Evolutionary conservation across 1,139 yeast species (phyloP), one percentile per base, ranked within the genome.

Genomic region (Yarrowia galli): DNA sequence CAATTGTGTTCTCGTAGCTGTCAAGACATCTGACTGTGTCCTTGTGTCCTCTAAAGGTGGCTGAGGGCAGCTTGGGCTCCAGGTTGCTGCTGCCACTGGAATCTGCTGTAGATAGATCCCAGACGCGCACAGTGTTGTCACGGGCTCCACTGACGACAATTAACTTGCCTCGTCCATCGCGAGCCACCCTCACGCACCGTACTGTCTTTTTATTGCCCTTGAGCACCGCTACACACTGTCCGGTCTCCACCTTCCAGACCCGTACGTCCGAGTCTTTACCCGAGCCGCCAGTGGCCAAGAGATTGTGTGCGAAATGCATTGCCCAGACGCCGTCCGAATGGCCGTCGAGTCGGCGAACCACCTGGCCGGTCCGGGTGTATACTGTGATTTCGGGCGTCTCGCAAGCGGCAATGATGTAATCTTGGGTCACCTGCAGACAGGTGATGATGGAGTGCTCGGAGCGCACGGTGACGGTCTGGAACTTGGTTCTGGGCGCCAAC

Each of bases 1-100:
- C 83, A 79, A 92, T 40, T 16, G 46, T 40, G 46, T 54, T 40
- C 7, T 40, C 46, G 45, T 54, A 54, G 61, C 61, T 54, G 25
- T 54, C 61, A 6, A 54, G 61, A 23, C 61, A 54, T 13, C 61
- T 36, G 13, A 54, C 61, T 13, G 61, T 54, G 46, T 54, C 61
- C 13, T 54, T 54, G 23, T 54, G 61, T 12, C 61, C 61, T 40
- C 46, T 16, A 10, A 54, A 54, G 2, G 61, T 54, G 6, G 61
- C 61, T 12, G 46, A 40, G 13, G 61, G 46, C 16, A 40, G 36
- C 7, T 40, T 40, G 22, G 61, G 35, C 38, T 54, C 61, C 60
- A 53, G 60, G 60, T 36, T 53, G 60, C 60, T 53, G 60, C 20
- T 53, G 4, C 61, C 46, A 16, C 46, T 40, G 35, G 61, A 23